phyloP scores from a whole-genome alignment of 345 rosid species.

The Zanthoxylum bungeanum region DNA sequence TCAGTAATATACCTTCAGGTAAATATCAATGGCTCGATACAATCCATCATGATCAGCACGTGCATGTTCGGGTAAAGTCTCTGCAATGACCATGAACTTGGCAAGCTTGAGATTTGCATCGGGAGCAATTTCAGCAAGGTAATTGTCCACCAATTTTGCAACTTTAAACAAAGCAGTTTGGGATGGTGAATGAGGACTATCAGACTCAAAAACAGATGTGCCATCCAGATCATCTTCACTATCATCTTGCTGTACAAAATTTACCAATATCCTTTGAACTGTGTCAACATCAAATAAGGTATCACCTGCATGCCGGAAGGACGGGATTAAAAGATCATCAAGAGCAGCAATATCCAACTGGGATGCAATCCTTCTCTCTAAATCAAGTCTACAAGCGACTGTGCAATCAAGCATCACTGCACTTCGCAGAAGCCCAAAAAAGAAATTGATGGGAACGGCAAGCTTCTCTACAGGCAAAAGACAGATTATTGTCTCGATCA shows the following conservation, averaged over 20 bases:
- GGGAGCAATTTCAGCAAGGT: slow-evolving; percentile 92
- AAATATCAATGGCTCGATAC: slow-evolving; percentile 87
- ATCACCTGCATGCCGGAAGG: slow-evolving; percentile 77
- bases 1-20: slow-evolving; percentile 60
- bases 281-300: slow-evolving; percentile 93
- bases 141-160: slow-evolving; percentile 82
- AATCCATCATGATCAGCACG: slow-evolving; percentile 85
- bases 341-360: slow-evolving; percentile 87
- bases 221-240: slow-evolving; percentile 85
- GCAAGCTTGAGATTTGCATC: slow-evolving; percentile 89
- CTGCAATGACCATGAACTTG: slow-evolving; percentile 85
- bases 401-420: slow-evolving; percentile 85
- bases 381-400: slow-evolving; percentile 73
- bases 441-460: slow-evolving; percentile 77
- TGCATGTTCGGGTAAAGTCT: slow-evolving; percentile 84
- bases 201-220: slow-evolving; percentile 76
- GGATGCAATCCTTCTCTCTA: slow-evolving; percentile 89
- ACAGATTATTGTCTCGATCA: slow-evolving; percentile 78
- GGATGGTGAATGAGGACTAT: slow-evolving; percentile 78
- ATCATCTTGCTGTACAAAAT: slow-evolving; percentile 90
- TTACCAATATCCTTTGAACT: slow-evolving; percentile 86
- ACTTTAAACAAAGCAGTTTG: slow-evolving; percentile 81
- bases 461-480: slow-evolving; percentile 90
- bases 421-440: slow-evolving; percentile 84
- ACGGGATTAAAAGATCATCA: slow-evolving; percentile 90